Evolutionary conservation across 2,329 filamentous ascomycete species (phyloP).

Genomic region (Lasiodiplodia sp.): DNA sequence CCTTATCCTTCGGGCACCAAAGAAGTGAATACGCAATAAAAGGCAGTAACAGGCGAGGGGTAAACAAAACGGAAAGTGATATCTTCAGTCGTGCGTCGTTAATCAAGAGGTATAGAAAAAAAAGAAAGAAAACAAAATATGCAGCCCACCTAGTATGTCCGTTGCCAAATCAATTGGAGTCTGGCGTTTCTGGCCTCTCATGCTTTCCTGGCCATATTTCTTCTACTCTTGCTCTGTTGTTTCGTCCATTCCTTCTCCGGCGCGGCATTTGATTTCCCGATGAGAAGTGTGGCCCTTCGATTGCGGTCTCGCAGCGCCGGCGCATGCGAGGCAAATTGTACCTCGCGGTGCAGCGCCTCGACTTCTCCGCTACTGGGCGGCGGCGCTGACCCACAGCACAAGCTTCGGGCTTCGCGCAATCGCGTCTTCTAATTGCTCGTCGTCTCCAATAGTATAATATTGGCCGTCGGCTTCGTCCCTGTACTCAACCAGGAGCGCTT

Average conservation of each 20-base stretch:
- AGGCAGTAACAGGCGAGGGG: constrained; percentile 7
- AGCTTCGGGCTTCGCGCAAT: constrained; percentile 87
- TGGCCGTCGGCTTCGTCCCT: constrained; percentile 82
- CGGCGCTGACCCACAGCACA: constrained; percentile 26
- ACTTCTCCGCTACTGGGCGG: background rate
- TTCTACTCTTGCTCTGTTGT: constrained; percentile 11
- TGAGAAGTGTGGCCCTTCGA: background rate
- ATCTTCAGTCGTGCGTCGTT: constrained; percentile 26
- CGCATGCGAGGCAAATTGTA: background rate
- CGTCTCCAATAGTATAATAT: constrained; percentile 76
- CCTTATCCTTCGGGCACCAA: constrained; percentile 2
- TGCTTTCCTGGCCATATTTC: constrained; percentile 9
- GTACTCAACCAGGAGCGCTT: constrained; percentile 82
- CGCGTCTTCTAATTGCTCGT: constrained; percentile 82
- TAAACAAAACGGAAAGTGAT: constrained; percentile 18
- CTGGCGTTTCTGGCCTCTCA: constrained; percentile 5
- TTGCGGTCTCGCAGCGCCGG: background rate
- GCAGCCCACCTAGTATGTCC: constrained; percentile 26
- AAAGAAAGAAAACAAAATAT: constrained; percentile 4
- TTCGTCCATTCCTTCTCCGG: background rate
- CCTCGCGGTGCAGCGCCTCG: background rate
- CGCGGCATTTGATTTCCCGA: background rate
- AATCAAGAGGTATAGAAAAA: constrained; percentile 20
- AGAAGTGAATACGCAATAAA: constrained; percentile 3
- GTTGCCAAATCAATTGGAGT: constrained; percentile 21